These are phyloP conservation scores for Triticum turgidum DNA, from an alignment of 176 grass and related monocot genomes.

Conservation along the genomic window DNA sequence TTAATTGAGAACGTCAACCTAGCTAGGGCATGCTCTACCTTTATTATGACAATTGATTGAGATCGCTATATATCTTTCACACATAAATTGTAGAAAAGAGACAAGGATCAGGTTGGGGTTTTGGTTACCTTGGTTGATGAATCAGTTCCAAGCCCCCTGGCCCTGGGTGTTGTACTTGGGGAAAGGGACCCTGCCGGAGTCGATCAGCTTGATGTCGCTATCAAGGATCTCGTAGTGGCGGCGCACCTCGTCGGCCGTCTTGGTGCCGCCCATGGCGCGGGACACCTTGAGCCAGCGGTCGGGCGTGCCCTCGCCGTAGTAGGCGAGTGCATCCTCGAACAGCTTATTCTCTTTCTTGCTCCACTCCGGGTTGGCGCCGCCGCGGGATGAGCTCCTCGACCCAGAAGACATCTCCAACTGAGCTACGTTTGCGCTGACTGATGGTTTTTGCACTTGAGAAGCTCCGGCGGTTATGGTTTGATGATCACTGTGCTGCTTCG, in stretches of 20 bases:
- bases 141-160: constrained; percentile 33
- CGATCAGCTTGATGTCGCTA: constrained; percentile 57
- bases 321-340: constrained; percentile 65
- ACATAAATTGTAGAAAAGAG: neutral
- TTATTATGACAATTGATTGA: neutral
- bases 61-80: neutral
- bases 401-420: constrained; percentile 42
- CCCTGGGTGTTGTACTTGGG: constrained; percentile 64
- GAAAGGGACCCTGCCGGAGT: constrained; percentile 52
- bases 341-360: too few relatives aligned
- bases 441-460: neutral
- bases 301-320: constrained; percentile 69
- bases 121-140: constrained; percentile 24
- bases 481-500: constrained; percentile 25
- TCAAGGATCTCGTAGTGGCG: constrained; percentile 66
- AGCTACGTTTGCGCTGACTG: neutral
- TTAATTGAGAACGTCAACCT: neutral
- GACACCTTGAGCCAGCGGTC: constrained; percentile 91
- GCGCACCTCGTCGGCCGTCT: constrained; percentile 79
- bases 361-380: neutral
- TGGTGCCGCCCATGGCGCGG: constrained; percentile 66
- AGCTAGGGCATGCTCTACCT: neutral
- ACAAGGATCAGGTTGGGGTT: neutral
- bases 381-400: constrained; percentile 42
- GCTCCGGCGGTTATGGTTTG: constrained; percentile 21